Evolutionary conservation across 805 yeast genomes (phyloP).

Genomic region (Wickerhamiella spandovensis): DNA sequence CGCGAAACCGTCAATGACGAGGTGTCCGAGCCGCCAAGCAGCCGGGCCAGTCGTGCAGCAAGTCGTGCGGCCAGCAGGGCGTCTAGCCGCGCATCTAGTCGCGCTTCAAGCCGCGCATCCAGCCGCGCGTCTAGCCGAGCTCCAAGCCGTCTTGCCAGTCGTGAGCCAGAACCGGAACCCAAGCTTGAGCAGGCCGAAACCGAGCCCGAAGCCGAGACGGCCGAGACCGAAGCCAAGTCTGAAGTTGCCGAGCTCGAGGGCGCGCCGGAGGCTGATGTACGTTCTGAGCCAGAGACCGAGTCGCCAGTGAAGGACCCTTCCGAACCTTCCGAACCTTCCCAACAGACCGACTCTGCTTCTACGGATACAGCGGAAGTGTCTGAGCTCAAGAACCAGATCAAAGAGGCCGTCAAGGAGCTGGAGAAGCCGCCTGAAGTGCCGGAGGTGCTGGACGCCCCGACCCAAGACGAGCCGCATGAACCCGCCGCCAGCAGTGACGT

Average conservation of each 20-base stretch:
- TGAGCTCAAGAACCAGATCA: background rate
- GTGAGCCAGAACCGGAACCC: background rate
- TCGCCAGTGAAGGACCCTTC: too few species aligned
- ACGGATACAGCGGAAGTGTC: background rate
- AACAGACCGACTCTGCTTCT: background rate
- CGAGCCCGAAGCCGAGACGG: too few species aligned
- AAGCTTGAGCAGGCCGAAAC: too few species aligned
- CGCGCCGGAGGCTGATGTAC: too few species aligned
- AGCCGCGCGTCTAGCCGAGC: background rate
- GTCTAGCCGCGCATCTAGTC: background rate
- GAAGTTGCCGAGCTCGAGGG: too few species aligned
- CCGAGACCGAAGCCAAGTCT: too few species aligned
- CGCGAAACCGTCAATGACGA: too few species aligned
- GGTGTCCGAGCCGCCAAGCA: background rate
- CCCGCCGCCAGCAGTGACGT: background rate
- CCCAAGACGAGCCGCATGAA: background rate
- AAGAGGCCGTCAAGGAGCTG: background rate
- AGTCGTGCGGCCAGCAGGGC: background rate
- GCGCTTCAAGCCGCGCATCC: background rate
- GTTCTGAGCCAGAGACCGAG: too few species aligned
- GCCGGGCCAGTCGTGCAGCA: background rate
- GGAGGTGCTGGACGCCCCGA: background rate
- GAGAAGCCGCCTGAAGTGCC: background rate
- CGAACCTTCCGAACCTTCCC: background rate
- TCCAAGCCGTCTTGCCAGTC: background rate